These are phyloP conservation scores for Psophocarpus tetragonolobus DNA, from an alignment of 306 rosid genomes.

Conservation along the genomic window DNA sequence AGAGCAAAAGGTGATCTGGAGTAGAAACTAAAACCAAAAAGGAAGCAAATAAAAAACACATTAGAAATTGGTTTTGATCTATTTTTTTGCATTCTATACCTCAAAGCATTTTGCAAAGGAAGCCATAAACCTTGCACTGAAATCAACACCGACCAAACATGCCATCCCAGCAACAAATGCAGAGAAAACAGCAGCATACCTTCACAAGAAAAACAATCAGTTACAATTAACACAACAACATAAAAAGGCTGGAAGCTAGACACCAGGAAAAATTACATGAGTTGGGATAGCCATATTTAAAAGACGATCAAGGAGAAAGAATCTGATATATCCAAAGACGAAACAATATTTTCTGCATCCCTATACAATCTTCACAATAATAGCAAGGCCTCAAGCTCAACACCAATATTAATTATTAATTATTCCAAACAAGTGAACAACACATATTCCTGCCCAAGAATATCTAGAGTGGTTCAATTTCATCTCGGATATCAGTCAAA, in stretches of 20 bases:
- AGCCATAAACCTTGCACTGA: slow-evolving; percentile 79
- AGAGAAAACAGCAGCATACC: slow-evolving; percentile 92
- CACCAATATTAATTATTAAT: slow-evolving; percentile 19
- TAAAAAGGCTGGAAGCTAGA: neutral
- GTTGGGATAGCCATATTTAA: slow-evolving; percentile 5
- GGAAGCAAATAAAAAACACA: neutral
- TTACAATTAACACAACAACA: slow-evolving; percentile 27
- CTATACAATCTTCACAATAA: neutral
- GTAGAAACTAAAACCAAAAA: slow-evolving; percentile 36
- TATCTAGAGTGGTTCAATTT: neutral
- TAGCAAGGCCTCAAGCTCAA: slow-evolving; percentile 7
- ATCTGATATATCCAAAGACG: neutral
- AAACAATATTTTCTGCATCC: slow-evolving; percentile 5
- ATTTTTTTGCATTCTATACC: slow-evolving; percentile 48
- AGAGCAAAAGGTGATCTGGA: slow-evolving; percentile 1
- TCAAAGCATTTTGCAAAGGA: slow-evolving; percentile 82
- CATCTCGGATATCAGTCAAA: neutral
- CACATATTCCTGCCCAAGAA: neutral
- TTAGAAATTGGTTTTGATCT: slow-evolving; percentile 1
- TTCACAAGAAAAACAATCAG: slow-evolving; percentile 40
- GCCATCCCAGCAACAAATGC: slow-evolving; percentile 92
- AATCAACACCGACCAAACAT: slow-evolving; percentile 76
- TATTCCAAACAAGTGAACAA: neutral
- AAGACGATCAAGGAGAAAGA: slow-evolving; percentile 18
- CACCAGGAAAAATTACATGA: neutral